These are phyloP conservation scores for Colletotrichum noveboracense DNA, from an alignment of 2,329 filamentous ascomycete genomes.

Conservation along the genomic window DNA sequence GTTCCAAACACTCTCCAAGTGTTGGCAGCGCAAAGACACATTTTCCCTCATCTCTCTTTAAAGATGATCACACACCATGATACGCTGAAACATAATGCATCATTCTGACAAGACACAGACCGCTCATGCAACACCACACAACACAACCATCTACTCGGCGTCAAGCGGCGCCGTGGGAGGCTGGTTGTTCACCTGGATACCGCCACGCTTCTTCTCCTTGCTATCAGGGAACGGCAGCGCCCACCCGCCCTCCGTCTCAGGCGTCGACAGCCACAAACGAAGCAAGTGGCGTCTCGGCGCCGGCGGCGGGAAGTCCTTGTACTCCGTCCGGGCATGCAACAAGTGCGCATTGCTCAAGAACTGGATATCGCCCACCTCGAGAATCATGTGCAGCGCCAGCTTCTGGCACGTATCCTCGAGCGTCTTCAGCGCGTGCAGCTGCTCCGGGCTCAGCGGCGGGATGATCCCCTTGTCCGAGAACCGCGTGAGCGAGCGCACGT, in stretches of 20 bases:
- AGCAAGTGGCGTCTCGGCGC: slow-evolving; percentile 78
- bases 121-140: background rate
- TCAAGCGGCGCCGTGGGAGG: slow-evolving; percentile 77
- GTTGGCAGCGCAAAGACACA: background rate
- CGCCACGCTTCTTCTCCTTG: slow-evolving; percentile 84
- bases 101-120: background rate
- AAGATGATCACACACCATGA: background rate
- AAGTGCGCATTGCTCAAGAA: slow-evolving; percentile 79
- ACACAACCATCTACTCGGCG: slow-evolving; percentile 62
- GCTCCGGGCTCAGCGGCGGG: slow-evolving; percentile 72
- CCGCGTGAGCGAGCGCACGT: slow-evolving; percentile 74
- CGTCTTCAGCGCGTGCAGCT: slow-evolving; percentile 70
- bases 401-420: slow-evolving; percentile 79
- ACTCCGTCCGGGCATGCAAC: slow-evolving; percentile 81
- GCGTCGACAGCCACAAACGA: slow-evolving; percentile 83
- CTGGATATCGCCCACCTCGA: slow-evolving; percentile 88
- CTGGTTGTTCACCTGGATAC: slow-evolving; percentile 85
- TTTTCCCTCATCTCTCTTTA: background rate
- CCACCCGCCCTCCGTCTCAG: slow-evolving; percentile 85
- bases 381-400: slow-evolving; percentile 78
- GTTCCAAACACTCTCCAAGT: background rate
- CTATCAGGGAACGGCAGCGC: slow-evolving; percentile 82
- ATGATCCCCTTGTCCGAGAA: slow-evolving; percentile 78
- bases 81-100: background rate
- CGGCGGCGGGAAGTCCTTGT: slow-evolving; percentile 70